Base-by-base conservation (phyloP, 73 alveolate genomes). In the Symbiodinium pilosum region DNA sequence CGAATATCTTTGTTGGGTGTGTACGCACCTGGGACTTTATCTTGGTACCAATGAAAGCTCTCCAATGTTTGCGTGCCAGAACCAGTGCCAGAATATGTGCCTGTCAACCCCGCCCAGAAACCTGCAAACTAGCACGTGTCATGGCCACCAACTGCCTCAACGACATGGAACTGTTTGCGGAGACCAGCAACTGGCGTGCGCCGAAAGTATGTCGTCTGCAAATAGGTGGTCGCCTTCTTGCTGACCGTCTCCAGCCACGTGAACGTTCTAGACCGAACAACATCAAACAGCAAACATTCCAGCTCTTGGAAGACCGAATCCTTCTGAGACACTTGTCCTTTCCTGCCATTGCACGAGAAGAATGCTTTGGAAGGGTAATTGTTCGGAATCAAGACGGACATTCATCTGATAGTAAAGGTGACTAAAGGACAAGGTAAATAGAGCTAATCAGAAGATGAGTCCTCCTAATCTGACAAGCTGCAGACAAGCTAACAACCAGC, bases 21-120 rank as follows among this genome's bases (percentile, higher is more conserved):
- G 38, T 14, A 16, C 54, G 30, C 52, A 47, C 43, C 30, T 21
- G 16, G 30, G 32, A 16, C 43, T 20, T 0, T 39, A 87, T 34
- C 43, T 40, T 85, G 59, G 18, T 28, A 28, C 32, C 47, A 26
- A 43, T 87, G 94, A 34, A 87, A 87, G 43, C 94, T 56, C 42
- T 87, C 94, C 59, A 85, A 11, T 11, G 93, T 8, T 54, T 85
- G 93, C 43, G 93, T 85, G 26, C 93, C 93, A 6, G 93, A 85
- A 34, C 73, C 44, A 30, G 43, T 85, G 43, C 93, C 93, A 4
- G 93, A 81, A 21, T 44, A 85, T 18, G 93, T 85, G 30, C 93
- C 93, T 1, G 56, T 30, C 4, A 85, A 32, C 32, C 93, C 93
- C n/a, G 43, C 69, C 92, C 92, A 84, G 42, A 84, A 84, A 43